A percentile compares a stretch with the other conserved stretches of the same genome.
Conservation (phyloP, 257 asterid species). For the Salvia hispanica region DNA sequence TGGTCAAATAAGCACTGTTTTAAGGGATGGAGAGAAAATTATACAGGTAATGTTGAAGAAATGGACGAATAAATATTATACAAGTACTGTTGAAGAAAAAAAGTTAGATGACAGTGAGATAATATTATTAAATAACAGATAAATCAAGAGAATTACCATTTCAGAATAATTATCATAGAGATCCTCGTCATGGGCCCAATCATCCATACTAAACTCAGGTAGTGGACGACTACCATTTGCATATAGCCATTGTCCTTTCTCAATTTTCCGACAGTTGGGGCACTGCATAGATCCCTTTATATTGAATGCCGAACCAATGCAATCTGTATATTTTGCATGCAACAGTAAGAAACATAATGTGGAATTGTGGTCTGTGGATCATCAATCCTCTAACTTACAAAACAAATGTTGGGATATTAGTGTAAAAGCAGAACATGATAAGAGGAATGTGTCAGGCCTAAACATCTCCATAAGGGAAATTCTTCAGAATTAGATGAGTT, state of each 20-base stretch:
- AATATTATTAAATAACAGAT: not conserved
- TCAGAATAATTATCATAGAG: slow-evolving; percentile 85
- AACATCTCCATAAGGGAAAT: not conserved
- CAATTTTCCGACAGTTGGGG: slow-evolving; percentile 96
- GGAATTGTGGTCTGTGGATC: too few relatives aligned
- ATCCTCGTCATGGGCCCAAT: slow-evolving; percentile 91
- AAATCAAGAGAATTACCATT: slow-evolving; percentile 57
- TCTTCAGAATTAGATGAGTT: not conserved
- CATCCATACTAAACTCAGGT: slow-evolving; percentile 88
- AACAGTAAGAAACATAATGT: slow-evolving; percentile 17
- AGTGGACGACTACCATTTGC: slow-evolving; percentile 78
- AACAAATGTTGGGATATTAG: not conserved
- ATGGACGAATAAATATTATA: not conserved
- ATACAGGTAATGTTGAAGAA: too few relatives aligned
- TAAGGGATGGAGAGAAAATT: not conserved
- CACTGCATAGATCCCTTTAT: slow-evolving; percentile 98
- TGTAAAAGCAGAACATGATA: not conserved
- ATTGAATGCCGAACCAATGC: slow-evolving; percentile 99
- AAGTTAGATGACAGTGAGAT: slow-evolving; percentile 14
- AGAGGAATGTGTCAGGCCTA: not conserved
- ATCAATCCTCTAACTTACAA: not conserved
- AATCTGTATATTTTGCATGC: slow-evolving; percentile 57
- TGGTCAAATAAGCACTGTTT: too few relatives aligned
- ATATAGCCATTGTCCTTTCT: slow-evolving; percentile 97
- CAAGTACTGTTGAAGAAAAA: not conserved